Evolutionary conservation across 805 yeast genomes (phyloP), one percentile per base, ranked within the genome.

Genomic region (Monosporozyma servazzii): DNA sequence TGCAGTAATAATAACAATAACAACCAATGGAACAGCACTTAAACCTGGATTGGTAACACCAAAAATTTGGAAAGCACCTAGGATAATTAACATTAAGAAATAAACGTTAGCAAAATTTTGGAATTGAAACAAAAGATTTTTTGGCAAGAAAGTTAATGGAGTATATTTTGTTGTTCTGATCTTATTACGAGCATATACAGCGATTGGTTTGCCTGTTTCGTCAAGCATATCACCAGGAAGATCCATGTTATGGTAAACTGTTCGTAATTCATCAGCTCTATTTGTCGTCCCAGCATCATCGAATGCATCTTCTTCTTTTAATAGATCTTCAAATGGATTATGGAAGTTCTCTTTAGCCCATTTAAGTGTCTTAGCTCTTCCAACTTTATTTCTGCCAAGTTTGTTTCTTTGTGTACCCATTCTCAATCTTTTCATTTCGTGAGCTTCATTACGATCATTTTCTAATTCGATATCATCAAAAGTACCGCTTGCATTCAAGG

Each of bases 111-210:
- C 99, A 55, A 90, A 79, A 66, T 90, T 91, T 58, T 78, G 80
- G 68, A 90, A 90, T 71, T 93, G 98, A 56, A 78, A 76, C 45
- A 71, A 67, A 47, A 91, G 67, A 69, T 91, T 89, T 66, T 89
- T 89, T 2, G 98, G 98, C 30, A 93, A 57, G 63, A 91, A 91
- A 8, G 88, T 74, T 45, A 93, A 64, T 5, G 98, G 96, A 2
- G 97, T 91, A 68, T 91, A 91, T 71, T 88, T 91, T 2, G 99
- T 88, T 0, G 98, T 89, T 72, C 97, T 81, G 58, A 93, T 88
- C 67, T 93, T 90, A 73, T 91, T 91, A 54, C 96, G 77, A 10
- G 95, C 81, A 63, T 86, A 91, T n/a, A 68, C 64, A 0, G 75
- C 73, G 18, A 61, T 63, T 1, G 91, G 86, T 37, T 77, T 75